Percentiles rank a stretch among this genome's conserved stretches.
These are phyloP conservation scores for Sindora glabra DNA, from an alignment of 306 rosid species.

Conservation along the genomic window DNA sequence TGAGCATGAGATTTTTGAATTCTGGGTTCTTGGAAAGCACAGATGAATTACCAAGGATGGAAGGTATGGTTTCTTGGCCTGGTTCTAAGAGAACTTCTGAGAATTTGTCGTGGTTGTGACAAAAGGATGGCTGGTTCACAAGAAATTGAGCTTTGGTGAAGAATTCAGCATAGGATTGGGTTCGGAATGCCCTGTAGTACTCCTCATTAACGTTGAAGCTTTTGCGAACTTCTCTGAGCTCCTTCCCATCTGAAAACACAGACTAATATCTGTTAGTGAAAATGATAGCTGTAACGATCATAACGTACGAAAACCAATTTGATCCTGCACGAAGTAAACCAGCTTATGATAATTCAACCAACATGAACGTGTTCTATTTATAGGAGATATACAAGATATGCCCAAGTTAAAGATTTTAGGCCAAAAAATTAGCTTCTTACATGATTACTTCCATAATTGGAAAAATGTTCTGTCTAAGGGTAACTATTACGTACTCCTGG, in stretches of 20 bases:
- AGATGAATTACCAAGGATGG: conserved; percentile 35
- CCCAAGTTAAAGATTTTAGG: too few species aligned
- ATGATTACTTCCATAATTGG: too few species aligned
- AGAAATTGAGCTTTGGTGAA: conserved; percentile 33
- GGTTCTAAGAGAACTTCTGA: conserved; percentile 47
- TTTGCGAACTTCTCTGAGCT: conserved; percentile 10
- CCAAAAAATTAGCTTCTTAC: too few species aligned
- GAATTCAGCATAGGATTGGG: conserved; percentile 44
- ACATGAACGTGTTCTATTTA: too few species aligned
- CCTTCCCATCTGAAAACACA: conserved; percentile 27
- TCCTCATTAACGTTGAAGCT: conserved; percentile 40
- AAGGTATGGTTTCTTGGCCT: conserved; percentile 33
- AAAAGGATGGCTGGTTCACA: conserved; percentile 23
- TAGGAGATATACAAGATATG: too few species aligned
- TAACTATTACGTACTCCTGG: too few species aligned
- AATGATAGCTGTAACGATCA: not conserved
- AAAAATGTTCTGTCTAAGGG: too few species aligned
- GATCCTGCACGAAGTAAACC: too few species aligned
- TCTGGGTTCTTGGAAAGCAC: conserved; percentile 20
- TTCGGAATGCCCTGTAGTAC: conserved; percentile 39
- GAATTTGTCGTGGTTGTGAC: not conserved
- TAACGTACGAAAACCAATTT: too few species aligned
- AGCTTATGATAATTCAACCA: too few species aligned
- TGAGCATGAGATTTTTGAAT: conserved; percentile 35
- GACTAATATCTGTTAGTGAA: not conserved